These are phyloP conservation scores for Polytrichum formosum DNA, from an alignment of 225 moss, liverwort and hornwort species.

Conservation along the genomic window DNA sequence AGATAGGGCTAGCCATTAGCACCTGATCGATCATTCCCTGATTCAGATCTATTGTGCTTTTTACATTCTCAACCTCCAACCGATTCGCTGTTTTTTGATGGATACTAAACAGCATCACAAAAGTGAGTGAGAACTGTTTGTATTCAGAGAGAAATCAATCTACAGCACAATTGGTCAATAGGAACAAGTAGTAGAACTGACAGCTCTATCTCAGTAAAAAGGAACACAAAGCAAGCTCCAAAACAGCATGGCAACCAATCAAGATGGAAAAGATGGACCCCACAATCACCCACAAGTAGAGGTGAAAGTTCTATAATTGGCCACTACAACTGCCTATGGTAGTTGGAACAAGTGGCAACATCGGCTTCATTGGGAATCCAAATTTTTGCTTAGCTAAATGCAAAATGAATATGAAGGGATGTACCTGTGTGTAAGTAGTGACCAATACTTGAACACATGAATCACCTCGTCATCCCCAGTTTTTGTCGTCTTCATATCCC, in stretches of 20 bases:
- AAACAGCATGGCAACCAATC: too few relatives aligned
- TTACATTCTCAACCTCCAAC: slow-evolving; percentile 21
- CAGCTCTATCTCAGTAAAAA: neutral
- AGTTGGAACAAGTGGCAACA: too few relatives aligned
- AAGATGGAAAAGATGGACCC: too few relatives aligned
- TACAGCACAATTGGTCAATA: neutral
- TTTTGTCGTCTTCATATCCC: slow-evolving; percentile 29
- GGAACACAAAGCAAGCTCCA: neutral
- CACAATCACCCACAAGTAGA: too few relatives aligned
- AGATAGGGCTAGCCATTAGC: slow-evolving; percentile 8
- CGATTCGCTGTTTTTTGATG: slow-evolving; percentile 25
- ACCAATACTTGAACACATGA: slow-evolving; percentile 54
- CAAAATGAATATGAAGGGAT: too few relatives aligned
- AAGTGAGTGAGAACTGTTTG: neutral
- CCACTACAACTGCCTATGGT: too few relatives aligned
- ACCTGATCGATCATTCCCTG: slow-evolving; percentile 47
- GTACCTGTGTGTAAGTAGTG: slow-evolving; percentile 48
- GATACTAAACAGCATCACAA: slow-evolving; percentile 26
- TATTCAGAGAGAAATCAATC: neutral
- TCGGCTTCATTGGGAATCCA: too few relatives aligned
- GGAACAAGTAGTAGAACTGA: neutral
- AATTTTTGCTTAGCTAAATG: too few relatives aligned
- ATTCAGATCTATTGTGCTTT: slow-evolving; percentile 37
- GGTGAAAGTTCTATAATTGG: too few relatives aligned
- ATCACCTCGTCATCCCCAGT: slow-evolving; percentile 30